Conservation (phyloP, 2,329 filamentous ascomycete genomes). For the Verticillium nubilum region DNA sequence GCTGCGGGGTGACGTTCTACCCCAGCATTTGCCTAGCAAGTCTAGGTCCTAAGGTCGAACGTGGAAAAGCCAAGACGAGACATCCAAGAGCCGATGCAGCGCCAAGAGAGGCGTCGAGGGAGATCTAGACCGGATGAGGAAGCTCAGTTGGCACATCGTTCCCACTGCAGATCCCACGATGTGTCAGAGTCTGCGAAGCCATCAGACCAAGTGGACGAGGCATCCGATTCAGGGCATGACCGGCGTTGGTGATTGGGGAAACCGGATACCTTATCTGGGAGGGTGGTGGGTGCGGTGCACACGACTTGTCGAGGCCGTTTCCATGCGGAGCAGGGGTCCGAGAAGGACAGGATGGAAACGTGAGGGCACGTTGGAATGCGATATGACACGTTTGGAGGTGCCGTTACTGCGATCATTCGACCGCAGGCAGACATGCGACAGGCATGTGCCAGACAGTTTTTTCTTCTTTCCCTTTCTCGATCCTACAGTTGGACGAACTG, state of each 20-base stretch:
- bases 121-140: neutral
- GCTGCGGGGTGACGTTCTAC: slow-evolving; percentile 3
- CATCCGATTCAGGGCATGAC: neutral
- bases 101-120: neutral
- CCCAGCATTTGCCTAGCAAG: neutral
- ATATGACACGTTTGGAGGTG: slow-evolving; percentile 1
- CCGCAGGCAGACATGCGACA: neutral
- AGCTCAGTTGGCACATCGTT: neutral
- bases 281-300: neutral
- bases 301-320: neutral
- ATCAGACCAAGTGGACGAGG: neutral
- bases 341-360: neutral
- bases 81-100: neutral
- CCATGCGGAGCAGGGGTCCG: neutral
- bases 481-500: neutral
- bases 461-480: too few relatives aligned
- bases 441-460: neutral
- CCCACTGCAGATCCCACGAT: neutral
- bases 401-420: slow-evolving; percentile 9
- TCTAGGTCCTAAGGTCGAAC: neutral
- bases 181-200: neutral
- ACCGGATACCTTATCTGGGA: neutral
- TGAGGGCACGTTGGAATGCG: neutral
- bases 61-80: neutral
- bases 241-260: neutral